These are phyloP conservation scores for Draba incana DNA, from an alignment of 345 rosid species.

Conservation along the genomic window DNA sequence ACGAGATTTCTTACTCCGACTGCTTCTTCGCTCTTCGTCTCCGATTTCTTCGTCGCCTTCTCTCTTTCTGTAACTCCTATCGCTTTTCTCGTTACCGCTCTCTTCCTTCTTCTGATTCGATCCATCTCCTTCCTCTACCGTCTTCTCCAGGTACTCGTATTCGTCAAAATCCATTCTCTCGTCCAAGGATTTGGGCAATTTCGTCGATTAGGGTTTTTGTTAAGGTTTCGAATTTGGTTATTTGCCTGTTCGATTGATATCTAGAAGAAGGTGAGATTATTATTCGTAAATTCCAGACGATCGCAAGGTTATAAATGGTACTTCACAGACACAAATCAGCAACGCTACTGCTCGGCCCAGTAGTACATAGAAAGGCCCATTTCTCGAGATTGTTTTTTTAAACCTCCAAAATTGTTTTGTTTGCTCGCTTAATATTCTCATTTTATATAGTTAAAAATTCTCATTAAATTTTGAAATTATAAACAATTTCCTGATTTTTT, in stretches of 20 bases:
- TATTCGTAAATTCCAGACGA: neutral
- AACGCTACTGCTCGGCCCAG: conserved; percentile 5
- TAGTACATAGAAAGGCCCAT: conserved; percentile 12
- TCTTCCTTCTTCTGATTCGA: conserved; percentile 53
- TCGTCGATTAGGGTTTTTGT: conserved; percentile 32
- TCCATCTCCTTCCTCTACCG: conserved; percentile 62
- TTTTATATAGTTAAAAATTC: too few relatives aligned
- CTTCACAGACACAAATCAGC: neutral
- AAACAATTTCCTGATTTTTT: too few relatives aligned
- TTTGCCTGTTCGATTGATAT: conserved; percentile 25
- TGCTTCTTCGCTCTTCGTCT: conserved; percentile 48
- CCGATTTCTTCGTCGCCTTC: conserved; percentile 53
- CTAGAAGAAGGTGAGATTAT: conserved; percentile 6
- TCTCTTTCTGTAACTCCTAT: conserved; percentile 74
- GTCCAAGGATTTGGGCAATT: conserved; percentile 9
- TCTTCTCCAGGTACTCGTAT: conserved; percentile 91
- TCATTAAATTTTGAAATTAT: neutral
- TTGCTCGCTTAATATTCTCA: neutral
- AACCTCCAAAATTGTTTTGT: neutral
- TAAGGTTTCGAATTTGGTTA: conserved; percentile 32
- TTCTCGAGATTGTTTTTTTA: neutral
- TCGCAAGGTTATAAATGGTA: conserved; percentile 27
- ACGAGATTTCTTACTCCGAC: conserved; percentile 63
- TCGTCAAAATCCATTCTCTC: conserved; percentile 82
- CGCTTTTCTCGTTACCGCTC: conserved; percentile 57